These are phyloP conservation scores for Trametes hirsuta DNA, from an alignment of 1,284 basidiomycete species.

Conservation along the genomic window DNA sequence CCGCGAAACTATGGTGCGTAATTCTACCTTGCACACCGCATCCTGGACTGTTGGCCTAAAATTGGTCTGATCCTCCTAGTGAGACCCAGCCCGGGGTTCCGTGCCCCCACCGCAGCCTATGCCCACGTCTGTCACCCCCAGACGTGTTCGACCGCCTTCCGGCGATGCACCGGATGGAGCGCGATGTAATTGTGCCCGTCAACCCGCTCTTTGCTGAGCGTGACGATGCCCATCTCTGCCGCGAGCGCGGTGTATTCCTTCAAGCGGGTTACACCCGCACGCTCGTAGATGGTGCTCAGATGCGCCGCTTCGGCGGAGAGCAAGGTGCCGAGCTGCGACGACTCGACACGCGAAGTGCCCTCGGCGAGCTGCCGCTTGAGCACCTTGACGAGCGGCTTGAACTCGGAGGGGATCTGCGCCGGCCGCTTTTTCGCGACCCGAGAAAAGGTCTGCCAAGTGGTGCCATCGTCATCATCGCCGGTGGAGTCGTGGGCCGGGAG, in stretches of 20 bases:
- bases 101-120: neutral
- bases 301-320: conserved; percentile 24
- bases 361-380: conserved; percentile 36
- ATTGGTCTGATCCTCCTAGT: too few species aligned
- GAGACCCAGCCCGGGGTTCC: too few species aligned
- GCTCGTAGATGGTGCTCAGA: conserved; percentile 43
- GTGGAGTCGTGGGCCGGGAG: too few species aligned
- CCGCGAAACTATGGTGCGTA: neutral
- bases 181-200: conserved; percentile 49
- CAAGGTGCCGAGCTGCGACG: conserved; percentile 33
- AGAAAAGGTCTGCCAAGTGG: conserved; percentile 15
- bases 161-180: conserved; percentile 33
- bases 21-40: too few species aligned
- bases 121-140: neutral
- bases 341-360: conserved; percentile 32
- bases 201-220: conserved; percentile 38
- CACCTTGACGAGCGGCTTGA: conserved; percentile 32
- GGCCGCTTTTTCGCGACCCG: conserved; percentile 16
- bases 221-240: conserved; percentile 48
- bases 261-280: conserved; percentile 50
- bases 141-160: conserved; percentile 8
- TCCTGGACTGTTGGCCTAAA: too few species aligned
- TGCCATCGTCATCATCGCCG: neutral
- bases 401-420: conserved; percentile 20
- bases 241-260: conserved; percentile 52